A percentile compares a stretch with the other conserved stretches of the same genome.
phyloP scores from a whole-genome alignment of 352 stramenopile genomes.

The Phytophthora vignae region DNA sequence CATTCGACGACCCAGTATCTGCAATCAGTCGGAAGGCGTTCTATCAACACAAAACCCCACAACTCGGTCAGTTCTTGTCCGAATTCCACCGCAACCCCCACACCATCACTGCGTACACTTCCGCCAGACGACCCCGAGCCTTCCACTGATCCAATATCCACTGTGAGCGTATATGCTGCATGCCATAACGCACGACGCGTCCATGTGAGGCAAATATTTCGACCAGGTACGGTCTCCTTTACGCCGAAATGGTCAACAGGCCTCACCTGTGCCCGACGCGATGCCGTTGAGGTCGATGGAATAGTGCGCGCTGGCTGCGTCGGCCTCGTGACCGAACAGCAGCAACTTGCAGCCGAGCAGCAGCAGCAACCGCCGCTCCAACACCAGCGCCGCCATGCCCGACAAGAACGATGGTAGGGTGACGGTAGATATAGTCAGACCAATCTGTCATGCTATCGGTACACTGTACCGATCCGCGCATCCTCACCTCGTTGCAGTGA shows the following conservation, averaged over 20 bases:
- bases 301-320: constrained; percentile 42
- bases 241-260: constrained; percentile 6
- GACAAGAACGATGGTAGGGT: constrained; percentile 31
- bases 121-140: constrained; percentile 28
- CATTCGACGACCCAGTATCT: constrained; percentile 88
- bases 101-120: constrained; percentile 28
- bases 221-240: constrained; percentile 9
- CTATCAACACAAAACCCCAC: constrained; percentile 25
- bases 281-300: constrained; percentile 56
- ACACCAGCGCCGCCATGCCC: constrained; percentile 7
- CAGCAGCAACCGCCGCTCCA: constrained; percentile 25
- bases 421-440: constrained; percentile 28
- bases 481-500: neutral
- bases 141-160: constrained; percentile 43
- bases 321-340: constrained; percentile 10
- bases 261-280: constrained; percentile 47
- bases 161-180: constrained; percentile 49
- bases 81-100: neutral
- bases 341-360: constrained; percentile 35
- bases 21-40: constrained; percentile 82
- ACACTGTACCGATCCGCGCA: neutral
- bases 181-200: neutral
- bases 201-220: constrained; percentile 3
- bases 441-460: neutral
- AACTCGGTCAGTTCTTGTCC: neutral